A percentile compares a stretch with the other conserved stretches of the same genome.
Conservation (phyloP, 345 rosid genomes). For the Euphorbia tirucalli region DNA sequence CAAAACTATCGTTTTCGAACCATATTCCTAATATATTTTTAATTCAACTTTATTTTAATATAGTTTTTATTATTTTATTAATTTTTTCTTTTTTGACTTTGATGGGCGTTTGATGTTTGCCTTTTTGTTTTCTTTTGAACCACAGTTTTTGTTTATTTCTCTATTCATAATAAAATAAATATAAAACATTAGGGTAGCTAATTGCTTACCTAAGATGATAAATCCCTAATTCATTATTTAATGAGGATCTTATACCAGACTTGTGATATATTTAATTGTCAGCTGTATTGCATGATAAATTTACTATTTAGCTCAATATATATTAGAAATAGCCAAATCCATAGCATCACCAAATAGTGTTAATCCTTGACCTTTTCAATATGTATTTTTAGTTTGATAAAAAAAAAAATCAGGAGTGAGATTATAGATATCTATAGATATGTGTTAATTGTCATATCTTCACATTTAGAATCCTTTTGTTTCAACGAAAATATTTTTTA, state of each 20-base stretch:
- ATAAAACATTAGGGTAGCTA: not conserved
- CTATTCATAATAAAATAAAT: not conserved
- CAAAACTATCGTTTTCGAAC: not conserved
- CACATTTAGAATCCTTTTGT: too few species aligned
- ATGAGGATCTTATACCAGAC: not conserved
- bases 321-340: not conserved
- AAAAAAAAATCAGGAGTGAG: not conserved
- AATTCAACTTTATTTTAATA: not conserved
- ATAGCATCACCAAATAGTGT: not conserved
- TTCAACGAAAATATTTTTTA: too few species aligned
- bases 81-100: conserved; percentile 10
- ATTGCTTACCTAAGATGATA: conserved; percentile 11
- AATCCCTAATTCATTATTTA: conserved; percentile 8
- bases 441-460: too few species aligned
- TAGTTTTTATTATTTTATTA: too few species aligned
- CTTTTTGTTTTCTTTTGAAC: conserved; percentile 5
- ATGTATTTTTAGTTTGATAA: not conserved
- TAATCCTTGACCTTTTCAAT: not conserved
- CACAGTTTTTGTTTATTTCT: not conserved
- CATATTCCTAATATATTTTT: not conserved
- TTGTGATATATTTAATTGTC: not conserved
- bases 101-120: conserved; percentile 5
- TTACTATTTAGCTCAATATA: too few species aligned
- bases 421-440: too few species aligned
- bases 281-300: conserved; percentile 4